These are phyloP conservation scores for Trichoderma asperellum DNA, from an alignment of 2,329 filamentous ascomycete species.

Conservation along the genomic window DNA sequence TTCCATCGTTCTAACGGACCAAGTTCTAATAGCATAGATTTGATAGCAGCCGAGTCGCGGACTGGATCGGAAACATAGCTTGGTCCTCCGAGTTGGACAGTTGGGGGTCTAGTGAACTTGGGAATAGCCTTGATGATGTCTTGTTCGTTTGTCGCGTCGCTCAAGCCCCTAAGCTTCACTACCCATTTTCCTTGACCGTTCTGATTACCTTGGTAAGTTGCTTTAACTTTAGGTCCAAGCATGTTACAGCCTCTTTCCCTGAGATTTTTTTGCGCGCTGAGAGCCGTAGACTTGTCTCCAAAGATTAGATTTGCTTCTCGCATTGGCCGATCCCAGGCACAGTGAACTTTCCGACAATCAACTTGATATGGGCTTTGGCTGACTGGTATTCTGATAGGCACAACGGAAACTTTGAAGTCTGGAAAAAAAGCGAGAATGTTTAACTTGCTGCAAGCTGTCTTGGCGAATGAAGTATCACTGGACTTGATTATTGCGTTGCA, in stretches of 20 bases:
- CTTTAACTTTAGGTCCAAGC: background rate
- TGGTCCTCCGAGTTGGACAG: background rate
- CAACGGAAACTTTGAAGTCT: background rate
- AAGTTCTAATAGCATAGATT: slow-evolving; percentile 38
- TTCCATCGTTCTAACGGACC: slow-evolving; percentile 45
- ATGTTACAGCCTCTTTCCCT: background rate
- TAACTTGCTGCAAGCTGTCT: slow-evolving; percentile 8
- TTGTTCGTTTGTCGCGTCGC: background rate
- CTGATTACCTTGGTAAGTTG: background rate
- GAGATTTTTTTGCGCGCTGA: background rate
- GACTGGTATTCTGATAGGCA: slow-evolving; percentile 32
- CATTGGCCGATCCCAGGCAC: slow-evolving; percentile 44
- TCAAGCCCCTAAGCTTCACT: background rate
- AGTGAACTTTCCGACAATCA: slow-evolving; percentile 42
- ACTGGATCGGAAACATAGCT: slow-evolving; percentile 31
- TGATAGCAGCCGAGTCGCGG: slow-evolving; percentile 33
- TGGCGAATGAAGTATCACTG: slow-evolving; percentile 13
- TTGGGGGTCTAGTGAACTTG: background rate
- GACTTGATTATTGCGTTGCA: slow-evolving; percentile 7
- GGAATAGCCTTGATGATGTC: slow-evolving; percentile 8
- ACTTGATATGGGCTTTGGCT: slow-evolving; percentile 39
- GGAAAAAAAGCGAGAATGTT: background rate
- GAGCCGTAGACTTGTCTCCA: slow-evolving; percentile 15
- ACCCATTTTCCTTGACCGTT: background rate
- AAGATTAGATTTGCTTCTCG: slow-evolving; percentile 40